Evolutionary conservation across 148 eudicot species (phyloP).

Genomic region (Rhododendron ovatum): DNA sequence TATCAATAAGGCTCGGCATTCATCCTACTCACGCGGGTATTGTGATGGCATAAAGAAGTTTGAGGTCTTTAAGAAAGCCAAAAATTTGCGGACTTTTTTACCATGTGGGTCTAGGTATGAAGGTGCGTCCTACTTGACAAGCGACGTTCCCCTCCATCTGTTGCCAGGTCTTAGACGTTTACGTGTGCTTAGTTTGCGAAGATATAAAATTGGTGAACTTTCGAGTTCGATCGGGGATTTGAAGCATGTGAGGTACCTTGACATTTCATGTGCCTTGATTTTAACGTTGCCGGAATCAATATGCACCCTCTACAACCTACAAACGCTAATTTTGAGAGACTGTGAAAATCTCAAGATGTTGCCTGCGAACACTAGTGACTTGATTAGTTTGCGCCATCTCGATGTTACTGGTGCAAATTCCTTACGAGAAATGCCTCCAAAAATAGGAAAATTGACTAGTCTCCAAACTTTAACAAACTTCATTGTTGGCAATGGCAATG

Average conservation of each 20-base stretch:
- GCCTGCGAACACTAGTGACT: background rate
- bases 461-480: slow-evolving; percentile 16
- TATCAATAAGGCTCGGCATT: slow-evolving; percentile 3
- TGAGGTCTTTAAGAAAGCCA: background rate
- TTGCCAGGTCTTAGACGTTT: background rate
- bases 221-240: background rate
- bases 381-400: slow-evolving; percentile 11
- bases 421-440: slow-evolving; percentile 13
- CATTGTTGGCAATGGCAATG: background rate
- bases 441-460: slow-evolving; percentile 2
- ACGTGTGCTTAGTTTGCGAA: slow-evolving; percentile 7
- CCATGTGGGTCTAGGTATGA: background rate
- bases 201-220: background rate
- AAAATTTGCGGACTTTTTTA: slow-evolving; percentile 20
- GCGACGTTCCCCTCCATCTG: background rate
- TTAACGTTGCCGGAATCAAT: slow-evolving; percentile 8
- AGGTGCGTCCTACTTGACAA: background rate
- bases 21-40: slow-evolving; percentile 3
- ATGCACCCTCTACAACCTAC: slow-evolving; percentile 10
- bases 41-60: slow-evolving; percentile 5
- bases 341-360: background rate
- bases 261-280: slow-evolving; percentile 6
- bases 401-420: background rate
- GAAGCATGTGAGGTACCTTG: slow-evolving; percentile 10
- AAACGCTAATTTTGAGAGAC: background rate